Percentiles rank a stretch among this genome's conserved stretches.
phyloP scores from a whole-genome alignment of 495 filamentous ascomycete genomes.

The Penicillium lividum region DNA sequence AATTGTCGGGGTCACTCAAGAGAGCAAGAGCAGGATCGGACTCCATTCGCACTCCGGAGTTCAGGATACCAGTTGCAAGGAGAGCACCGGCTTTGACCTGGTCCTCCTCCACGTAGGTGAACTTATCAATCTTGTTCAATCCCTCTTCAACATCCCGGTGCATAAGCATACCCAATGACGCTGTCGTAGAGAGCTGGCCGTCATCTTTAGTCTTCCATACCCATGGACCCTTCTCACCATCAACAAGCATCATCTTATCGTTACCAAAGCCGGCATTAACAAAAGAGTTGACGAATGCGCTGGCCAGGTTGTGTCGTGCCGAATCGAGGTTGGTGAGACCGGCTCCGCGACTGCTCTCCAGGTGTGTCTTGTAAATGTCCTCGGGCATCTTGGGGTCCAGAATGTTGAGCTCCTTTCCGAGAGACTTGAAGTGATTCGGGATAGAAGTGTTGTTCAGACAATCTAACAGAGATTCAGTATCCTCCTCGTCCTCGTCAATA shows the following conservation, averaged over 20 bases:
- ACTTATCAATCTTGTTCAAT: constrained; percentile 89
- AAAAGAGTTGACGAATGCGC: constrained; percentile 94
- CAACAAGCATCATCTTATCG: constrained; percentile 94
- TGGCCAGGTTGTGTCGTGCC: constrained; percentile 91
- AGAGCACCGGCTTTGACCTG: constrained; percentile 86
- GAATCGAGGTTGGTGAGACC: constrained; percentile 94
- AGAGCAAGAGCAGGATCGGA: constrained; percentile 86
- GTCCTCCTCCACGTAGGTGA: constrained; percentile 79
- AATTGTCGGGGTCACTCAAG: constrained; percentile 72
- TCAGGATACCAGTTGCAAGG: constrained; percentile 90
- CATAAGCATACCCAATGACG: constrained; percentile 84
- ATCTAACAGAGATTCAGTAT: constrained; percentile 73
- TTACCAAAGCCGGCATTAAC: constrained; percentile 93
- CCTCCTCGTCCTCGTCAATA: constrained; percentile 56
- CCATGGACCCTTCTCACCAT: constrained; percentile 81
- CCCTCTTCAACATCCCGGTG: constrained; percentile 90
- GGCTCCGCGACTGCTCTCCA: constrained; percentile 89
- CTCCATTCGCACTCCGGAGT: constrained; percentile 83
- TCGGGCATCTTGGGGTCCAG: constrained; percentile 95
- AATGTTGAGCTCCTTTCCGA: constrained; percentile 95
- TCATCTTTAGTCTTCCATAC: constrained; percentile 99
- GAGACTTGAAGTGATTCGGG: constrained; percentile 86
- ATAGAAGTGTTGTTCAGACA: constrained; percentile 85
- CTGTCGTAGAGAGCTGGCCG: constrained; percentile 93
- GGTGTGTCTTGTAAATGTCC: constrained; percentile 99